Evolutionary conservation across 305 asterid genomes (phyloP).

Genomic region (Solanum aculeatissimum): DNA sequence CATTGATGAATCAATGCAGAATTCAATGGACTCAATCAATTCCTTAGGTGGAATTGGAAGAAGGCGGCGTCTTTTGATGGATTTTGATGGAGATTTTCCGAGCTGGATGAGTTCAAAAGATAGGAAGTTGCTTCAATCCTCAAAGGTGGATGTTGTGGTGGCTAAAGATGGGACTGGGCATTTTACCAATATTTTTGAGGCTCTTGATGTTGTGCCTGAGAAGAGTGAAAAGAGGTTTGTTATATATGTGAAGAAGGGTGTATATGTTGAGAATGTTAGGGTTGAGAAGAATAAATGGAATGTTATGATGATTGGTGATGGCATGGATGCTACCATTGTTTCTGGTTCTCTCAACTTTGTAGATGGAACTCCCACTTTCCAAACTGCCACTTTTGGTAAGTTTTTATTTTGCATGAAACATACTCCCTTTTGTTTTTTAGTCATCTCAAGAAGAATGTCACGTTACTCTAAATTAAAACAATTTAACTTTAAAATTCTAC

Average conservation of each 20-base stretch:
- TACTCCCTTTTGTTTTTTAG: no score
- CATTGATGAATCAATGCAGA: not conserved
- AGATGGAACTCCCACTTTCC: conserved; percentile 22
- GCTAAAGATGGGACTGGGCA: conserved; percentile 10
- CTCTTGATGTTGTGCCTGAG: conserved; percentile 9
- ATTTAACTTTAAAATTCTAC: no score
- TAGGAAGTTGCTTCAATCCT: conserved; percentile 9
- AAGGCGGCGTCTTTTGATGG: not conserved
- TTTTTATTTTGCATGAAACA: not conserved
- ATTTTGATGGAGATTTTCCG: not conserved
- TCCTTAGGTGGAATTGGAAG: conserved; percentile 2
- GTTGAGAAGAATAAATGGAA: conserved; percentile 18
- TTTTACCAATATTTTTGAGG: not conserved
- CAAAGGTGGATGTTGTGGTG: conserved; percentile 3
- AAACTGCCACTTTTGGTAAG: conserved; percentile 4
- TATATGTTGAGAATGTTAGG: conserved; percentile 18
- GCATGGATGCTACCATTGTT: conserved; percentile 13
- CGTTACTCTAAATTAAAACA: no score
- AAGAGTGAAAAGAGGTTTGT: conserved; percentile 10
- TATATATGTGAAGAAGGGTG: conserved; percentile 26
- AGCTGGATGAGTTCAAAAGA: conserved; percentile 4
- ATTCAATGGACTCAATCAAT: not conserved
- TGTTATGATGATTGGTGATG: conserved; percentile 28
- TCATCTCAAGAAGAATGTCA: no score
- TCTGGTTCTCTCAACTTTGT: conserved; percentile 10